Evolutionary conservation across 2,329 filamentous ascomycete genomes (phyloP).

Genomic region (Botrytis fragariae): DNA sequence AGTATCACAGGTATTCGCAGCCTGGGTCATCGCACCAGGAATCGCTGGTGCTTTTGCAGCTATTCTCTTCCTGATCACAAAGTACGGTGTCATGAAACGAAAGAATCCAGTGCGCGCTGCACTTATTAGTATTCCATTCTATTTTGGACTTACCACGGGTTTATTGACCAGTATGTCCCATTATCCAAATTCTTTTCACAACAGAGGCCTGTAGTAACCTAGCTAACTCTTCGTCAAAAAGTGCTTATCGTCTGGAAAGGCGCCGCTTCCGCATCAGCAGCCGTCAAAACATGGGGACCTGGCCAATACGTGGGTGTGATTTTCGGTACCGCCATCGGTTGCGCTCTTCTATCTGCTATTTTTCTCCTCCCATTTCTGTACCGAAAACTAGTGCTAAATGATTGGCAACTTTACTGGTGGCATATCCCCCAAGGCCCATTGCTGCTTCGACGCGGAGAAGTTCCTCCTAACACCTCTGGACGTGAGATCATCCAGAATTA

Average conservation of each 20-base stretch:
- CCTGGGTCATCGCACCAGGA: constrained; percentile 66
- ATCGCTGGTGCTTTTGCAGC: constrained; percentile 65
- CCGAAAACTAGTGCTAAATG: constrained; percentile 35
- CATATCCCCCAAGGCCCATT: constrained; percentile 39
- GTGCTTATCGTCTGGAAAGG: constrained; percentile 11
- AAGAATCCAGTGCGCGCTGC: constrained; percentile 71
- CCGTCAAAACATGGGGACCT: constrained; percentile 37
- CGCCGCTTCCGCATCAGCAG: constrained; percentile 3
- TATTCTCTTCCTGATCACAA: constrained; percentile 71
- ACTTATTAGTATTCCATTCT: constrained; percentile 70
- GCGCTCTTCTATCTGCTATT: constrained; percentile 30
- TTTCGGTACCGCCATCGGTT: constrained; percentile 30
- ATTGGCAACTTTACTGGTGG: constrained; percentile 37
- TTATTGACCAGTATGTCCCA: constrained; percentile 22
- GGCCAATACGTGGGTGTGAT: constrained; percentile 38
- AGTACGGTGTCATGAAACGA: constrained; percentile 67
- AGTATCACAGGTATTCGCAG: constrained; percentile 53
- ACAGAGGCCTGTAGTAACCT: constrained; percentile 24
- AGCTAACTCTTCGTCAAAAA: constrained; percentile 22
- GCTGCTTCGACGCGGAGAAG: constrained; percentile 25
- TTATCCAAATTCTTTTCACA: constrained; percentile 32
- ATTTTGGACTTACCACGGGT: constrained; percentile 47
- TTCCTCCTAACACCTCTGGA: constrained; percentile 1
- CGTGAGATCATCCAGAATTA: background rate
- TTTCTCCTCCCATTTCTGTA: constrained; percentile 42